Conservation (phyloP, 2,329 filamentous ascomycete species). For the Pochonia chlamydosporia region DNA sequence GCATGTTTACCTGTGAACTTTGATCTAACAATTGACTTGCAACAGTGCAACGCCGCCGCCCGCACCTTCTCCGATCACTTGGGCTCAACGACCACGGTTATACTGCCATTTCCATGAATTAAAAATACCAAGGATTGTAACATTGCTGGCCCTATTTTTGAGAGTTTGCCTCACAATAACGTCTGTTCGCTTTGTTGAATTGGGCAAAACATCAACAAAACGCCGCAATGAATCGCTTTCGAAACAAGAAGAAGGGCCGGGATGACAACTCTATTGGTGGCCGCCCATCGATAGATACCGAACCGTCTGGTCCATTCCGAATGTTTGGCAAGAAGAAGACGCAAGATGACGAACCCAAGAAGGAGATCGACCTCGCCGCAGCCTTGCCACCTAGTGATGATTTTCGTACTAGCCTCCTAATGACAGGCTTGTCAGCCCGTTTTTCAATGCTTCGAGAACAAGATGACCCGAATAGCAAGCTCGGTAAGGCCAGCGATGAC, state of each 20-base stretch:
- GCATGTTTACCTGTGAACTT: not conserved
- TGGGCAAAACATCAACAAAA: not conserved
- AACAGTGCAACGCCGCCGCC: not conserved
- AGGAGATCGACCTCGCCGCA: slow-evolving; percentile 64
- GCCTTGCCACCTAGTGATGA: slow-evolving; percentile 80
- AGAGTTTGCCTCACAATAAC: not conserved
- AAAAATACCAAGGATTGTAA: not conserved
- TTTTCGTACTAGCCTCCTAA: slow-evolving; percentile 90
- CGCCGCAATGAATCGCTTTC: slow-evolving; percentile 63
- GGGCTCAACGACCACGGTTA: not conserved
- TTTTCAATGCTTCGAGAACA: slow-evolving; percentile 97
- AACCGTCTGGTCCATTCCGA: slow-evolving; percentile 45
- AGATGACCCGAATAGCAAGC: slow-evolving; percentile 80
- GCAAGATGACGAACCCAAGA: slow-evolving; percentile 51
- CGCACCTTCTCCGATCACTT: not conserved
- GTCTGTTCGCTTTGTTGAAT: not conserved
- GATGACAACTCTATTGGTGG: slow-evolving; percentile 43
- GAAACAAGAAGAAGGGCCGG: slow-evolving; percentile 65
- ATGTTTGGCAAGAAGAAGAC: slow-evolving; percentile 53
- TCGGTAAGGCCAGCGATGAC: slow-evolving; percentile 93
- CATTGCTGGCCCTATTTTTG: not conserved
- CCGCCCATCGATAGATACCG: slow-evolving; percentile 49
- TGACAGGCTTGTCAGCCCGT: slow-evolving; percentile 89
- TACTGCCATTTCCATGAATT: not conserved
- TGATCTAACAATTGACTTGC: not conserved